Percentiles rank a stretch among this genome's conserved stretches.
Conservation (phyloP, 805 yeast species). For the Isabelozyma pseudorhagii region DNA sequence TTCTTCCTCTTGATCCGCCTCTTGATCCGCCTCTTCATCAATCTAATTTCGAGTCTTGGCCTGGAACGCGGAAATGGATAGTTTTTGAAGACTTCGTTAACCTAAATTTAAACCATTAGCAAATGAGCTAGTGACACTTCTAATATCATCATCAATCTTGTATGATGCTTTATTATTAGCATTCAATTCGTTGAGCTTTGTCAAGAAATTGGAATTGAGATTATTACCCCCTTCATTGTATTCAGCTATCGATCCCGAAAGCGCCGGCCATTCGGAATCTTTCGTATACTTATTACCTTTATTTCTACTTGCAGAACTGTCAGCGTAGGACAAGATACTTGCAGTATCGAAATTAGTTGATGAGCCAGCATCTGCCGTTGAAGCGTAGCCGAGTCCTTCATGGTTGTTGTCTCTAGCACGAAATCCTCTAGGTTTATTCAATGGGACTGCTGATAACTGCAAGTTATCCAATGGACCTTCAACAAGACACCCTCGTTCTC, state of each 20-base stretch:
- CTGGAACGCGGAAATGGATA: too few species aligned
- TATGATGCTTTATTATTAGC: slow-evolving; percentile 5
- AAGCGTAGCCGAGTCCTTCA: not conserved
- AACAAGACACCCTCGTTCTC: slow-evolving; percentile 83
- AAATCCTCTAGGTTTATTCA: slow-evolving; percentile 18
- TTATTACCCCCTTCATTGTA: slow-evolving; percentile 7
- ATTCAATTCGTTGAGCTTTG: slow-evolving; percentile 21
- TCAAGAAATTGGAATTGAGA: slow-evolving; percentile 31
- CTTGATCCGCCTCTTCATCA: too few species aligned
- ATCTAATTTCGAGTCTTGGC: too few species aligned
- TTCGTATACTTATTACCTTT: not conserved
- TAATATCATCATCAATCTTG: slow-evolving; percentile 30
- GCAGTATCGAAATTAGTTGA: slow-evolving; percentile 22
- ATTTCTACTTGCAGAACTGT: slow-evolving; percentile 1
- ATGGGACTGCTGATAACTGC: slow-evolving; percentile 66
- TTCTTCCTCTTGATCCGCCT: too few species aligned
- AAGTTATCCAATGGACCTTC: slow-evolving; percentile 84
- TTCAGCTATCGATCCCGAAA: slow-evolving; percentile 10
- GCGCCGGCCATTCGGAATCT: slow-evolving; percentile 24
- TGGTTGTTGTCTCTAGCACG: slow-evolving; percentile 15
- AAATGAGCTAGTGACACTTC: slow-evolving; percentile 37
- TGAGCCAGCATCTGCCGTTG: slow-evolving; percentile 1
- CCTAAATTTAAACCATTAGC: slow-evolving; percentile 28
- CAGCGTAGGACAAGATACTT: slow-evolving; percentile 22
- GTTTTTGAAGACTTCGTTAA: too few species aligned